A percentile compares a stretch with the other conserved stretches of the same genome.
Evolutionary conservation across 148 eudicot species (phyloP).

Genomic region (Rhododendron griersonianum): DNA sequence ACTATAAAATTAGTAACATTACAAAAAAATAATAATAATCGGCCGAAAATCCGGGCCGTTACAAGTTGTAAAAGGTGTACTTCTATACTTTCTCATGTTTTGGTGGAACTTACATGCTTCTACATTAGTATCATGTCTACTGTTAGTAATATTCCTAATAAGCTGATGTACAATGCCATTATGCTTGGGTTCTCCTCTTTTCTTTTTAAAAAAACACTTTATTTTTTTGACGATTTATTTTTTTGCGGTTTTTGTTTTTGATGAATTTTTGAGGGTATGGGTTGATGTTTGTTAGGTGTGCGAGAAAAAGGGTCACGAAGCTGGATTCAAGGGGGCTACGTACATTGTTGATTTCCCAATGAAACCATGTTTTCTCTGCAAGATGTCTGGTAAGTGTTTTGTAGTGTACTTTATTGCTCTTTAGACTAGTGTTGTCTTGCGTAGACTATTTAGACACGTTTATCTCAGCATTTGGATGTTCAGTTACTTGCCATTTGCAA

Average conservation of each 20-base stretch:
- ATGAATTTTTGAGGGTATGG: not conserved
- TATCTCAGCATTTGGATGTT: too few species aligned
- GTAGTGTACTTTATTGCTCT: not conserved
- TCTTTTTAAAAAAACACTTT: not conserved
- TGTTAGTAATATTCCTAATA: too few species aligned
- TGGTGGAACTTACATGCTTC: too few species aligned
- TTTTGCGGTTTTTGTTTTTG: not conserved
- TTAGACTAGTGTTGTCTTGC: not conserved
- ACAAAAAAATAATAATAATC: too few species aligned
- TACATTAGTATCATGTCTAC: too few species aligned
- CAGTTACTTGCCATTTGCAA: not conserved
- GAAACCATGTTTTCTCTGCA: conserved; percentile 97
- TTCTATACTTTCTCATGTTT: too few species aligned
- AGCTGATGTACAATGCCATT: too few species aligned
- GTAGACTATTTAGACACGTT: too few species aligned
- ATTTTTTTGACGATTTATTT: not conserved
- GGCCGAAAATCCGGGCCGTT: too few species aligned
- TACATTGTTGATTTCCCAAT: conserved; percentile 96
- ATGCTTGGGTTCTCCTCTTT: too few species aligned
- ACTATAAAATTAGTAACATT: too few species aligned
- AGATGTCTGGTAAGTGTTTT: conserved; percentile 65
- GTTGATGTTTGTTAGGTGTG: conserved; percentile 50
- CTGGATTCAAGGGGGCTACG: conserved; percentile 91
- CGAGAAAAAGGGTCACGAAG: conserved; percentile 85
- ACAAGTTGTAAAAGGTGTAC: too few species aligned